Base-by-base conservation (phyloP, 2,329 filamentous ascomycete species). In the Diaporthe citriasiana region DNA sequence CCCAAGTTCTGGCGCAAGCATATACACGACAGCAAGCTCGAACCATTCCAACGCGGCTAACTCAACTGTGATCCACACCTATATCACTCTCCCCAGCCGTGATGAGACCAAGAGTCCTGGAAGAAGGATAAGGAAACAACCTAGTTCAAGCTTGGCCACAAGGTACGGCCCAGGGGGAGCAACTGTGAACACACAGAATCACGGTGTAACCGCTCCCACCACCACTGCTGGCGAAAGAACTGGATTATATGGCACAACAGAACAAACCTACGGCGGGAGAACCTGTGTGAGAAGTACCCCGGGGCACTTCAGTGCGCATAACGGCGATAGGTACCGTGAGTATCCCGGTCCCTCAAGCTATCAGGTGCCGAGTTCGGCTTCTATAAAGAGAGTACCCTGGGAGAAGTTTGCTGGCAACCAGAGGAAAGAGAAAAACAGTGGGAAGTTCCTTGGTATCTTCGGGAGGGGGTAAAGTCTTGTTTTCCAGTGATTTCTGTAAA, bases 41-140 rank as follows among this genome's bases (percentile, higher is more conserved):
- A 50, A 22, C 22, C 42, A 65, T 47, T 47, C 42, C 19, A 17
- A 65, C 19, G 30, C 45, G 10, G 27, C 42, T 6, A 50, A 65
- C 30, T 30, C 60, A 25, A 45, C 42, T 35, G 27, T 35, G 0
- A 65, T 50, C 19, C 60, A 50, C 42, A 65, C 42, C 17, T 50
- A 50, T 27, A 33, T 65, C 2, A 47, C 60, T 35, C 30, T 50
- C 10, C 60, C 42, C 22, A 19, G 42, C 12, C 60, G 42, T 17
- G 22, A 25, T 9, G 60, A 65, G 10, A 50, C 27, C 12, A 65
- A 50, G 42, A 35, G 42, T 22, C 42, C 60, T 25, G 13, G 60
- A 12, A 65, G 60, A 50, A 50, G 27, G 10, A 50, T 65, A 65
- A 8, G 42, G 17, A 65, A 65, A 17, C 60, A 65, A 25, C 60